Conservation (phyloP, 192 early-diverging fungal genomes). For the Phycomyces blakesleeanus region DNA sequence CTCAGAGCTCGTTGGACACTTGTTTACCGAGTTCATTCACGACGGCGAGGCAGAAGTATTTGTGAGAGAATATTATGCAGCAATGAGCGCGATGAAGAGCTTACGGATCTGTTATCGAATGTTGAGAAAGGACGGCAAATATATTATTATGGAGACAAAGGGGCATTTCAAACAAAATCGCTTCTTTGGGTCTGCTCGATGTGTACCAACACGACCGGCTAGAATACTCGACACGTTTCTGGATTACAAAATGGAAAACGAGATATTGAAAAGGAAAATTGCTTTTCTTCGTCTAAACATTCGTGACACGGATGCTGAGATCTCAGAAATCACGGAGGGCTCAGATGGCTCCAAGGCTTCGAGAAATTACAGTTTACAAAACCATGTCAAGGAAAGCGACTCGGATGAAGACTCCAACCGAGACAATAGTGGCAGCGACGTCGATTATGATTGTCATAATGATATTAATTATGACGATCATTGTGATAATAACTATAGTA, state of each 20-base stretch:
- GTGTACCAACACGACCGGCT: conserved; percentile 39
- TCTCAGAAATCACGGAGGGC: too few relatives aligned
- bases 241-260: conserved; percentile 47
- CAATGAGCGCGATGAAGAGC: conserved; percentile 25
- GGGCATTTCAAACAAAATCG: conserved; percentile 33
- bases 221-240: conserved; percentile 44
- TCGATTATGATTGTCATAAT: too few relatives aligned
- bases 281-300: too few relatives aligned
- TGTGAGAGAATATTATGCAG: conserved; percentile 31
- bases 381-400: too few relatives aligned
- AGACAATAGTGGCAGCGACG: too few relatives aligned
- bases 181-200: conserved; percentile 43
- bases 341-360: too few relatives aligned
- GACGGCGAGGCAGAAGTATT: conserved; percentile 45
- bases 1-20: conserved; percentile 37
- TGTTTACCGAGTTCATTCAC: conserved; percentile 43
- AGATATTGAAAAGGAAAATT: conserved; percentile 24
- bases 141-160: conserved; percentile 38
- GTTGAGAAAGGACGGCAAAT: conserved; percentile 44
- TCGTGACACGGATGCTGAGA: too few relatives aligned
- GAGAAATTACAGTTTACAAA: too few relatives aligned
- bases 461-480: too few relatives aligned
- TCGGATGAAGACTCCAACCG: too few relatives aligned
- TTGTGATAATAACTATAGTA: too few relatives aligned
- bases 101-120: conserved; percentile 40